phyloP scores from a whole-genome alignment of 768 basidiomycete genomes.

The Panellus pusillus region DNA sequence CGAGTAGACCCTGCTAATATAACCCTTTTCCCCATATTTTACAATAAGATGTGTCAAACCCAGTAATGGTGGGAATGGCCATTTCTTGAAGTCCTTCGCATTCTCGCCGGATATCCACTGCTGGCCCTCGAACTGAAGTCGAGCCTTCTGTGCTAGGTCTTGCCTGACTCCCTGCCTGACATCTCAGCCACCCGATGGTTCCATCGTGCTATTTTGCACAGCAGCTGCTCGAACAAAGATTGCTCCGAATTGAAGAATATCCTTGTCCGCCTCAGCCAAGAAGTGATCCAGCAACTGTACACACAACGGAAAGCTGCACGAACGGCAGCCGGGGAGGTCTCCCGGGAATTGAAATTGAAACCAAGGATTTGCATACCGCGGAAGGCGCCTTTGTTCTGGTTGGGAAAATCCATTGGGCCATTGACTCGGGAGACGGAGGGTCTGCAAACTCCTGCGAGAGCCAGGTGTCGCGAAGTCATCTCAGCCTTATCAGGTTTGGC shows the following conservation, averaged over 20 bases:
- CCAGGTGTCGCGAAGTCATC: not conserved
- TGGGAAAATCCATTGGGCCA: constrained; percentile 17
- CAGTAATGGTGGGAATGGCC: too few relatives aligned
- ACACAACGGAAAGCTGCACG: constrained; percentile 8
- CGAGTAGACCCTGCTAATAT: too few relatives aligned
- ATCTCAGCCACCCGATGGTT: too few relatives aligned
- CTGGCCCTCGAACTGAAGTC: constrained; percentile 19
- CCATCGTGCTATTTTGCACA: constrained; percentile 21
- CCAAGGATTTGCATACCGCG: constrained; percentile 10
- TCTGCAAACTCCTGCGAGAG: constrained; percentile 6
- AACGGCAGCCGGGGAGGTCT: not conserved
- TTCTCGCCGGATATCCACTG: too few relatives aligned
- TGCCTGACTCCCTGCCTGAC: too few relatives aligned
- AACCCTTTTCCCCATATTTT: too few relatives aligned
- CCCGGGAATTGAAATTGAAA: constrained; percentile 1
- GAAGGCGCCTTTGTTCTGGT: constrained; percentile 13
- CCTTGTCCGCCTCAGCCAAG: constrained; percentile 4
- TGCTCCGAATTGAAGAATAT: not conserved
- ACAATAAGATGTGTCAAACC: too few relatives aligned
- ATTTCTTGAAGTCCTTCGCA: too few relatives aligned
- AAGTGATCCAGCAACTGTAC: constrained; percentile 4
- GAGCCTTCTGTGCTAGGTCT: constrained; percentile 11
- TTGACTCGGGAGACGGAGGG: not conserved
- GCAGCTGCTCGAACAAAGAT: constrained; percentile 21
- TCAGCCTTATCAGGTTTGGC: constrained; percentile 61